Percentiles rank a stretch among this genome's conserved stretches.
Conservation (phyloP, 352 stramenopile genomes). For the Phytophthora idaei region DNA sequence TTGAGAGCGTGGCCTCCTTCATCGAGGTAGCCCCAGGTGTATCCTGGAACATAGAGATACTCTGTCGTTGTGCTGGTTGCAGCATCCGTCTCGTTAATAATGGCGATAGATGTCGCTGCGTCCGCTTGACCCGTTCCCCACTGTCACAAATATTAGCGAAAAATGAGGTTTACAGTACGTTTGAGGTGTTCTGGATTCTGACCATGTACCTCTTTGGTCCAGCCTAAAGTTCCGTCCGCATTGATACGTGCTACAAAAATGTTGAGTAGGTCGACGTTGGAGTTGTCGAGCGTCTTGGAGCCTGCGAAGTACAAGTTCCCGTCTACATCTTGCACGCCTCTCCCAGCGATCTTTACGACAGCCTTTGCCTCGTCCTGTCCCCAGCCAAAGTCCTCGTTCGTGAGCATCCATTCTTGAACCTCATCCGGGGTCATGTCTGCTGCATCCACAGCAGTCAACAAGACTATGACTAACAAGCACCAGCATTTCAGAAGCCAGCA, state of each 20-base stretch:
- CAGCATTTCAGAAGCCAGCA: conserved; percentile 1
- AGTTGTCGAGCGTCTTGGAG: conserved; percentile 41
- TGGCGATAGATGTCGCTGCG: conserved; percentile 53
- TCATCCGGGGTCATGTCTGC: conserved; percentile 39
- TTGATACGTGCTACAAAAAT: conserved; percentile 62
- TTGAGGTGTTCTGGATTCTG: background rate
- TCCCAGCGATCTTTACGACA: conserved; percentile 46
- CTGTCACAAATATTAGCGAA: conserved; percentile 27
- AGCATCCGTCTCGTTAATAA: conserved; percentile 54
- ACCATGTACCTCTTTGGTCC: conserved; percentile 52
- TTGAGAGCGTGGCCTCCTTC: conserved; percentile 73
- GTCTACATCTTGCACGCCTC: conserved; percentile 38
- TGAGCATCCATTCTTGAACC: conserved; percentile 45
- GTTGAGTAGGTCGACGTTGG: conserved; percentile 42
- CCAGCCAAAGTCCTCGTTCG: conserved; percentile 61
- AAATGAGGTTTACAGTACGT: background rate
- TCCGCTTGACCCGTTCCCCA: conserved; percentile 60
- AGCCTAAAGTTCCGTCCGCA: conserved; percentile 48
- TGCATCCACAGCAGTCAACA: background rate
- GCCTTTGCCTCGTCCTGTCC: conserved; percentile 40
- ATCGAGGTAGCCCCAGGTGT: conserved; percentile 77
- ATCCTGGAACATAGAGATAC: conserved; percentile 65
- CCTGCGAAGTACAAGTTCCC: conserved; percentile 73
- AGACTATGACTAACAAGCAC: background rate
- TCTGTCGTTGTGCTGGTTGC: conserved; percentile 17